These are phyloP conservation scores for Silene coronaria DNA, from an alignment of 179 eudicot genomes.

Conservation along the genomic window DNA sequence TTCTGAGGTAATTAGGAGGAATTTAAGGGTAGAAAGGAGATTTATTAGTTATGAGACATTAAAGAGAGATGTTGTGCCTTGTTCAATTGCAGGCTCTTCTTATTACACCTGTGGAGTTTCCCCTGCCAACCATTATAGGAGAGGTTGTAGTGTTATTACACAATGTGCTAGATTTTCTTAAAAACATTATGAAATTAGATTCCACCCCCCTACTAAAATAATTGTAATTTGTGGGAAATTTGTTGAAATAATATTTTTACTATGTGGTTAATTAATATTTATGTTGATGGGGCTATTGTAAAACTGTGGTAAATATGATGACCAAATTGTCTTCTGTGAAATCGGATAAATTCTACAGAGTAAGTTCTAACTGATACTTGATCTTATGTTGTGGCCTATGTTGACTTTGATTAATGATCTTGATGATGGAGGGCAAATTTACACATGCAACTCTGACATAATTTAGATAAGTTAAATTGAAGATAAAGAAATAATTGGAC, in stretches of 20 bases:
- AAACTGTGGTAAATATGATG: constrained; percentile 1
- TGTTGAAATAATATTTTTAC: not conserved
- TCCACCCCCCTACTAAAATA: no score
- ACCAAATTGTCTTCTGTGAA: not conserved
- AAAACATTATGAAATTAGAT: not conserved
- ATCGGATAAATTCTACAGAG: no score
- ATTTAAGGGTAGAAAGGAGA: constrained; percentile 45
- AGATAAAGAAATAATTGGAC: no score
- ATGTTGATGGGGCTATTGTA: not conserved
- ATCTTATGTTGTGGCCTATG: no score
- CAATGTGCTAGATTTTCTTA: constrained; percentile 58
- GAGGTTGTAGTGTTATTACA: constrained; percentile 83
- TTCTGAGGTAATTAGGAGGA: constrained; percentile 46
- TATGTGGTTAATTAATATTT: no score
- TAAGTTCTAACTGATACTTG: no score
- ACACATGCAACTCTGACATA: no score
- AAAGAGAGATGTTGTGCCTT: constrained; percentile 72
- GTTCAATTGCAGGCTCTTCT: constrained; percentile 80
- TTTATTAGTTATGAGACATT: constrained; percentile 80
- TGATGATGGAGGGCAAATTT: no score
- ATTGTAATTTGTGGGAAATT: not conserved
- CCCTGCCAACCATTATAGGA: constrained; percentile 54
- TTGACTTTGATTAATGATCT: no score
- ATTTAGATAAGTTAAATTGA: no score
- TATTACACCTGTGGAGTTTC: constrained; percentile 66